A percentile compares a stretch with the other conserved stretches of the same genome.
Conservation (phyloP, 2,329 filamentous ascomycete species). For the Phaeosphaeriaceae sp. region DNA sequence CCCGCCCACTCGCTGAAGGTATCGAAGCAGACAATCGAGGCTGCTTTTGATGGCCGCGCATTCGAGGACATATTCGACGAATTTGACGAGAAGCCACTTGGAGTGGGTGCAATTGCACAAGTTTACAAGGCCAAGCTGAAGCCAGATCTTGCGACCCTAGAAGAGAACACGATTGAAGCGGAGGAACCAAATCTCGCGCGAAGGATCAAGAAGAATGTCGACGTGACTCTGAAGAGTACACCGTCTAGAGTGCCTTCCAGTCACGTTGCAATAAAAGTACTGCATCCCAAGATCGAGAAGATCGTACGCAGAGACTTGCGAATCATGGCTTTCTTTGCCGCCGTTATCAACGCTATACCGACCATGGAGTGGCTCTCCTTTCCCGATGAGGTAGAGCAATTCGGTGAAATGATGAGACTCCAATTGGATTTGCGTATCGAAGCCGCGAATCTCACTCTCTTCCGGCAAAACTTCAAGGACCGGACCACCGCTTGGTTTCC, state of each 20-base stretch:
- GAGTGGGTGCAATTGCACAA: conserved; percentile 95
- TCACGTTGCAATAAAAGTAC: conserved; percentile 94
- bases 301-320: conserved; percentile 87
- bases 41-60: conserved; percentile 77
- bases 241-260: conserved; percentile 85
- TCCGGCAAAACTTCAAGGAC: conserved; percentile 88
- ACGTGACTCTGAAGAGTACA: conserved; percentile 83
- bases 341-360: conserved; percentile 81
- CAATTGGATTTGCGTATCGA: conserved; percentile 96
- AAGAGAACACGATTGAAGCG: conserved; percentile 61
- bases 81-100: conserved; percentile 86
- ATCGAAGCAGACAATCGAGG: conserved; percentile 79
- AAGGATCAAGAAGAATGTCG: conserved; percentile 80
- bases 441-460: conserved; percentile 84
- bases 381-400: conserved; percentile 91
- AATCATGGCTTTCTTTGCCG: conserved; percentile 94
- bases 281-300: conserved; percentile 90
- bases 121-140: conserved; percentile 96
- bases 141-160: conserved; percentile 72
- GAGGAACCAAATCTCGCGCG: conserved; percentile 66
- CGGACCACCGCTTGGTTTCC: conserved; percentile 96
- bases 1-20: conserved; percentile 85
- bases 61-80: conserved; percentile 97
- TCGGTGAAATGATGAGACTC: conserved; percentile 98
- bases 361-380: conserved; percentile 98